Evolutionary conservation across 2,329 filamentous ascomycete genomes (phyloP), one percentile per base, ranked within the genome.

Genomic region (Simplicillium sp.): DNA sequence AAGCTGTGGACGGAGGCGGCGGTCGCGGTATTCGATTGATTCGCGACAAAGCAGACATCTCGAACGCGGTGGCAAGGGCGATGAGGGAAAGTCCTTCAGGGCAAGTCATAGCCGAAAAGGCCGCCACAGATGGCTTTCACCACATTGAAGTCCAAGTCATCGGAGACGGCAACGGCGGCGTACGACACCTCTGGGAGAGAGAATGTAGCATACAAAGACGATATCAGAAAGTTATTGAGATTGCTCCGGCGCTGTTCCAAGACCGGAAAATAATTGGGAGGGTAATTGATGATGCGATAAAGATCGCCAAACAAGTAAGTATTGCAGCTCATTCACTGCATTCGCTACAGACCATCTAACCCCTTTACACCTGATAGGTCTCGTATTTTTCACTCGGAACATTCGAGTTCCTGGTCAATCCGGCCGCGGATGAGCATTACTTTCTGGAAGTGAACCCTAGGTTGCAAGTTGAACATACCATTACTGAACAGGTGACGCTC

Each of bases 401-500:
- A 0, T 60, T 66, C 1, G 64, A 67, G 46, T 67, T 65, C 31
- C 46, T 68, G 0, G 52, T 62, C 7, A 58, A 64, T 36, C 48
- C 49, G 11, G 44, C 48, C 7, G 53, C 51, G 0, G 49, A 46
- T 0, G 44, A 51, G 4, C 66, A 62, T 42, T 70, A 61, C 46
- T 68, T 69, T 41, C 53, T 68, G n/a, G 66, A 70, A 44, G 57
- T 68, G 38, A 70, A 70, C 39, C 55, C 64, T 0, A 51, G 66
- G 3, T 48, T 69, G 8, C 66, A 70, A 42, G 65, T 68, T 9
- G 65, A 68, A 46, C 67, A 72, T 47, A 58, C 62, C 16, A 59
- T 61, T 8, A 89, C 85, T 0, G 84, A 89, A 33, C 6, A 33
- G 31, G 31, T 33, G 13, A 33, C 31, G 12, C 31, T 5, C 5